Percentiles rank a stretch among this genome's conserved stretches.
Evolutionary conservation across 371 early-diverging fungal species (phyloP).

Genomic region (Fennellomyces sp.): DNA sequence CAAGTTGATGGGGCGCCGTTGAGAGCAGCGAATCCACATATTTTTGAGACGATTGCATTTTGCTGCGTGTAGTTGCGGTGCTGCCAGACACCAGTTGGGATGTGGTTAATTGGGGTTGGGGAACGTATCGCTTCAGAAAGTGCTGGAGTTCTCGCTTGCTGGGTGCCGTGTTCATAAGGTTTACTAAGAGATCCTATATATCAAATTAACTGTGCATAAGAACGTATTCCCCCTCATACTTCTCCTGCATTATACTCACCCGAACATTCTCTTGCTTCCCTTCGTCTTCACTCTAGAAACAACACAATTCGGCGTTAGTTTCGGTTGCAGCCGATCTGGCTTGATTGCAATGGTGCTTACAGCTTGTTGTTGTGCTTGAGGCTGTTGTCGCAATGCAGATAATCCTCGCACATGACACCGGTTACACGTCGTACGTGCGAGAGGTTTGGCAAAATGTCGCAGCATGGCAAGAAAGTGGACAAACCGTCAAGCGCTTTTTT

Average conservation of each 20-base stretch:
- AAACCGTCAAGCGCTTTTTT: too few species aligned
- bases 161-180: slow-evolving; percentile 69
- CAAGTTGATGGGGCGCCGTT: slow-evolving; percentile 54
- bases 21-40: slow-evolving; percentile 54
- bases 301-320: neutral
- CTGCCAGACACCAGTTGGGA: neutral
- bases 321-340: too few species aligned
- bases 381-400: neutral
- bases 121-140: slow-evolving; percentile 69
- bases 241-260: neutral
- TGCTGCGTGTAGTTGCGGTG: slow-evolving; percentile 2
- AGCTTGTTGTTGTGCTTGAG: neutral
- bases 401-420: neutral
- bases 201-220: neutral
- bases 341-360: too few species aligned
- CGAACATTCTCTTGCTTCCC: slow-evolving; percentile 7
- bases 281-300: slow-evolving; percentile 1
- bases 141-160: slow-evolving; percentile 79
- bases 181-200: slow-evolving; percentile 52
- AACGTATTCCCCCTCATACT: neutral
- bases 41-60: slow-evolving; percentile 35
- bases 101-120: slow-evolving; percentile 29
- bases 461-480: neutral
- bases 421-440: neutral
- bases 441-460: neutral